phyloP scores from a whole-genome alignment of 768 basidiomycete genomes.

The Mycena metata region DNA sequence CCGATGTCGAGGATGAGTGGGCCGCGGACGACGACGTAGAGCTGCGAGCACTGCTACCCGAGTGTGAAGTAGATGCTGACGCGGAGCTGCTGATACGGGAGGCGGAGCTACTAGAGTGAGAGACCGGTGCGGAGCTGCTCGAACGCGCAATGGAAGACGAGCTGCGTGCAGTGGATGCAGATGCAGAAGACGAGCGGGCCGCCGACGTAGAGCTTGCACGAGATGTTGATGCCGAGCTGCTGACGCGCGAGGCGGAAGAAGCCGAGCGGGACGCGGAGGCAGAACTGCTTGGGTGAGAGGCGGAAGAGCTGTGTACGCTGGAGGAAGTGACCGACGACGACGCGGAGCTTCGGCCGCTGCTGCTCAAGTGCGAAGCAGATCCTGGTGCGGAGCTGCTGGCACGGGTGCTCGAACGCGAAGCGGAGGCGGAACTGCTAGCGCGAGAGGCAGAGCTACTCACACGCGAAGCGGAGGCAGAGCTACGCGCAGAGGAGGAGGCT shows the following conservation, averaged over 20 bases:
- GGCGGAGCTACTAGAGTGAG: not conserved
- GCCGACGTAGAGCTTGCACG: not conserved
- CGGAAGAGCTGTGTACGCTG: not conserved
- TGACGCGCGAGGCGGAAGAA: not conserved
- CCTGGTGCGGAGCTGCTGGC: not conserved
- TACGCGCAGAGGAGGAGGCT: too few species aligned
- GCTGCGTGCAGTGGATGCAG: not conserved
- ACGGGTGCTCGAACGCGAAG: not conserved
- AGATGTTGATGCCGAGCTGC: slow-evolving; percentile 1
- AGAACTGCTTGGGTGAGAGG: not conserved
- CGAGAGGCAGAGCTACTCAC: not conserved
- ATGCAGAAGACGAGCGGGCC: not conserved
- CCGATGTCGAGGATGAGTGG: too few species aligned
- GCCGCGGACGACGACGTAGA: too few species aligned
- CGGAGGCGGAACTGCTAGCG: not conserved
- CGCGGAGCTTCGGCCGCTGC: not conserved
- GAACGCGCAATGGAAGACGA: slow-evolving; percentile 6
- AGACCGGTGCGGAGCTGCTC: slow-evolving; percentile 10
- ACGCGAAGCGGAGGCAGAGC: too few species aligned
- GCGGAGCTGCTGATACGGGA: not conserved
- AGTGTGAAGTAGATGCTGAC: not conserved
- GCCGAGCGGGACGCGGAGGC: too few species aligned
- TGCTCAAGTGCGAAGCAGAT: not conserved
- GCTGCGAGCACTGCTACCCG: too few species aligned
- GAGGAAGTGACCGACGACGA: too few species aligned